Evolutionary conservation across 768 basidiomycete species (phyloP).

Genomic region (Lentinula sp.): DNA sequence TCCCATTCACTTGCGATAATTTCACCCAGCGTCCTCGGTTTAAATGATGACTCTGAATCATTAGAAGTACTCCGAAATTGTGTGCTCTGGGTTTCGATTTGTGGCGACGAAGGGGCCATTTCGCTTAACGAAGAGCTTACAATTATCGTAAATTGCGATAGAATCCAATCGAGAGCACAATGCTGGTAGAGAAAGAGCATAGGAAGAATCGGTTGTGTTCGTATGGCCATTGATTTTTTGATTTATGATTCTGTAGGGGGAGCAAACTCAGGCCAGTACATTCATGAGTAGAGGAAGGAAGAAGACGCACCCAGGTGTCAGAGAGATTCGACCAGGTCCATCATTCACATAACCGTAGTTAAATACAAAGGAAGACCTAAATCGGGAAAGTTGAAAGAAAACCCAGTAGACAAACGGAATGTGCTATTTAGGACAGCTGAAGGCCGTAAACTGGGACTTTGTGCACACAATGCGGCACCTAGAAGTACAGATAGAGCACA

Average conservation of each 20-base stretch:
- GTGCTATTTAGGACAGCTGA: not conserved
- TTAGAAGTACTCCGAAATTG: not conserved
- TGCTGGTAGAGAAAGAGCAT: not conserved
- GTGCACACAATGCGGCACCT: not conserved
- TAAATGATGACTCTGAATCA: not conserved
- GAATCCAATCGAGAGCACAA: not conserved
- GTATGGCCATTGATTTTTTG: not conserved
- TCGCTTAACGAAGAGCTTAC: not conserved
- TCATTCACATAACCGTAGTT: slow-evolving; percentile 3
- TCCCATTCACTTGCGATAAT: not conserved
- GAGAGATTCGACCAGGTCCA: slow-evolving; percentile 1
- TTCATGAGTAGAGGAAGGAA: not conserved
- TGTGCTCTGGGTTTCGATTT: not conserved
- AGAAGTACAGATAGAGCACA: not conserved
- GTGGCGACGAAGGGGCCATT: slow-evolving; percentile 1
- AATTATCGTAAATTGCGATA: not conserved
- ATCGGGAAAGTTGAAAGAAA: slow-evolving; percentile 9
- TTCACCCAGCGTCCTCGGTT: not conserved
- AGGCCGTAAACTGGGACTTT: not conserved
- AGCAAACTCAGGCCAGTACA: not conserved
- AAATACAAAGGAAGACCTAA: slow-evolving; percentile 7
- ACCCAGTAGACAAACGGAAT: not conserved
- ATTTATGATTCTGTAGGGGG: not conserved
- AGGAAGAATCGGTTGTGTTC: not conserved
- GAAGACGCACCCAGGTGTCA: not conserved